Evolutionary conservation across 805 yeast species (phyloP).

Genomic region (Metschnikowia kunwiensis): DNA sequence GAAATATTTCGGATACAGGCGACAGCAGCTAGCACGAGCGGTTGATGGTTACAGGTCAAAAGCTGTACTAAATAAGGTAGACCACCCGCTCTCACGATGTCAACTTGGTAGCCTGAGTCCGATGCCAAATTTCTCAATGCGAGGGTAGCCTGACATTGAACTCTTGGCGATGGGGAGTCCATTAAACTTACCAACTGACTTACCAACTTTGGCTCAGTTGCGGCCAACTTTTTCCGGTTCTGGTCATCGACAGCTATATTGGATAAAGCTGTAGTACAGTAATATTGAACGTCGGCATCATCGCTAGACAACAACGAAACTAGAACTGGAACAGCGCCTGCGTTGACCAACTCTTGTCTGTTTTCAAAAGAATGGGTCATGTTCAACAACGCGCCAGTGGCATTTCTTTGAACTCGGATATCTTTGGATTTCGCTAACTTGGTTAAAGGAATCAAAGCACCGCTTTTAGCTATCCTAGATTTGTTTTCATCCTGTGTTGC

Average conservation of each 20-base stretch:
- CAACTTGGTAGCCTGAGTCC: conserved; percentile 93
- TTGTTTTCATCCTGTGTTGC: conserved; percentile 98
- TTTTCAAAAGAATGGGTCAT: conserved; percentile 98
- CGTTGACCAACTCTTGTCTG: conserved; percentile 92
- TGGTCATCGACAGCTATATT: conserved; percentile 96
- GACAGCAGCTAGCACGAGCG: conserved; percentile 91
- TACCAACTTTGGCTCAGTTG: conserved; percentile 90
- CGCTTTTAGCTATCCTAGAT: conserved; percentile 91
- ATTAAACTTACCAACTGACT: conserved; percentile 82
- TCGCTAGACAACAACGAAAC: conserved; percentile 80
- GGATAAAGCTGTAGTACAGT: conserved; percentile 95
- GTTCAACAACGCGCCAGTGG: conserved; percentile 95
- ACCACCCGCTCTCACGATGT: conserved; percentile 94
- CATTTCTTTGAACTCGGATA: conserved; percentile 94
- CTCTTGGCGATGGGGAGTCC: conserved; percentile 92
- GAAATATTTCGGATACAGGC: conserved; percentile 98
- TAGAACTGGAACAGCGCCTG: conserved; percentile 96
- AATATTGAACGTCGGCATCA: conserved; percentile 97
- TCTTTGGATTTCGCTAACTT: conserved; percentile 92
- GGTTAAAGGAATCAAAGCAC: conserved; percentile 92
- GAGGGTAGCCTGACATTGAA: conserved; percentile 96
- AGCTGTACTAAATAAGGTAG: conserved; percentile 89
- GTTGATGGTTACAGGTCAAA: conserved; percentile 85
- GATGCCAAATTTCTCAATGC: conserved; percentile 95
- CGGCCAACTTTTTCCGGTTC: conserved; percentile 82